Base-by-base conservation (phyloP, 495 filamentous ascomycete genomes). In the Penicillium canariense region DNA sequence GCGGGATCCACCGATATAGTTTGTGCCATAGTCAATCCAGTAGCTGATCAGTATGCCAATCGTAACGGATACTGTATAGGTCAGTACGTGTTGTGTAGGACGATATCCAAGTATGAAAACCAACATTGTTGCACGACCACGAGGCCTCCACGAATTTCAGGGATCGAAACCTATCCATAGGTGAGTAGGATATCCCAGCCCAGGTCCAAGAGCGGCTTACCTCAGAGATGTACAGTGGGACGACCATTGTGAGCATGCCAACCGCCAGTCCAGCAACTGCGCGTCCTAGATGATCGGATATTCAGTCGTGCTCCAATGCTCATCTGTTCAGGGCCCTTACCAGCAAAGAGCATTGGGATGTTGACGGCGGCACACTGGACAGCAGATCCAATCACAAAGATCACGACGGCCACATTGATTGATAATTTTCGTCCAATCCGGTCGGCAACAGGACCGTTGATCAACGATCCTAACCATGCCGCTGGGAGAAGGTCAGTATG, bases 21-120 rank as follows among this genome's bases (percentile, higher is more conserved):
- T 73, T 15, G 72, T 67, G 17, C 67, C 69, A 51, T 89, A 90
- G 68, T 90, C 84, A 59, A 91, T 88, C 89, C 90, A 95, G 74
- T 91, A 94, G 56, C 81, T 84, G 28, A 91, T 70, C 76, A 94
- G 82, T 68, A 96, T 93, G 23, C 90, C 90, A 47, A 90, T 83
- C 28, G 84, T 89, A 58, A 93, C 89, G 17, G 88, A 88, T 79
- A 88, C 70, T 73, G 15, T 1, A 20, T 7, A 15, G 28, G 20
- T 38, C 28, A 32, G 14, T 32, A 25, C n/a, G 12, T 14, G 1
- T 42, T 12, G 20, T 11, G 8, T 14, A 14, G 11, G 1, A 5
- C 25, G 25, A n/a, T n/a, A n/a, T 18, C 5, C 7, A 18, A 10
- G 32, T n/a, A 11, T 48, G 14, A 12, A 22, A 17, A 55, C 68